Conservation (phyloP, 1,139 yeast species). For the Arxiozyma slooffiae region DNA sequence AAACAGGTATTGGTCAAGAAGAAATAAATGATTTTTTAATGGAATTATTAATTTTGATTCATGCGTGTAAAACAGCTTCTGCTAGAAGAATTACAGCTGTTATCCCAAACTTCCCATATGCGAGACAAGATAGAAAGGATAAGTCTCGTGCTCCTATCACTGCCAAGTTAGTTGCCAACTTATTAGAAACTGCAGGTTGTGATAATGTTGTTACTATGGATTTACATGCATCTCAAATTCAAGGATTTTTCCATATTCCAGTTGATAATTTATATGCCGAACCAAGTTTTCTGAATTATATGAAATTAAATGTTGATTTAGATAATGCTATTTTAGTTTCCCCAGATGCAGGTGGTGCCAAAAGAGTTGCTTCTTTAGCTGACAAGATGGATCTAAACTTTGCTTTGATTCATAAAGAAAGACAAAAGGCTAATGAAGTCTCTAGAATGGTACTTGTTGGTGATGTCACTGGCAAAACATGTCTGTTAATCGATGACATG, state of each 20-base stretch:
- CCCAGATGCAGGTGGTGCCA: slow-evolving; percentile 84
- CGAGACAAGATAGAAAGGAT: slow-evolving; percentile 76
- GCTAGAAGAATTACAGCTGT: slow-evolving; percentile 73
- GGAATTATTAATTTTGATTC: slow-evolving; percentile 62
- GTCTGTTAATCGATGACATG: slow-evolving; percentile 72
- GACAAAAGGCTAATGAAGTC: slow-evolving; percentile 72
- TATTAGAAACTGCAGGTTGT: slow-evolving; percentile 72
- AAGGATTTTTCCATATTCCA: slow-evolving; percentile 72
- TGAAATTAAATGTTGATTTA: slow-evolving; percentile 43
- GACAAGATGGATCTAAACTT: slow-evolving; percentile 67
- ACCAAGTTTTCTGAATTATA: slow-evolving; percentile 62
- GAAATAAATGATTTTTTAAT: slow-evolving; percentile 58
- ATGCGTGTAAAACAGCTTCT: slow-evolving; percentile 71
- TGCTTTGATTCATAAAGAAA: slow-evolving; percentile 73
- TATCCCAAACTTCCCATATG: slow-evolving; percentile 72
- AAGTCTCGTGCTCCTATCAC: slow-evolving; percentile 76
- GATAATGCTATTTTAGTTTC: slow-evolving; percentile 67
- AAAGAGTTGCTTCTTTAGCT: slow-evolving; percentile 71
- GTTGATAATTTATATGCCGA: slow-evolving; percentile 77
- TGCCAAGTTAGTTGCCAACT: slow-evolving; percentile 67
- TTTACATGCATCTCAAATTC: slow-evolving; percentile 75
- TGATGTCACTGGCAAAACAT: slow-evolving; percentile 60
- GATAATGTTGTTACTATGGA: slow-evolving; percentile 78
- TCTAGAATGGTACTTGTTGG: slow-evolving; percentile 73
- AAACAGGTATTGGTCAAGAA: slow-evolving; percentile 58